Evolutionary conservation across 2,329 filamentous ascomycete genomes (phyloP).

Genomic region (Colletotrichum graminicola): DNA sequence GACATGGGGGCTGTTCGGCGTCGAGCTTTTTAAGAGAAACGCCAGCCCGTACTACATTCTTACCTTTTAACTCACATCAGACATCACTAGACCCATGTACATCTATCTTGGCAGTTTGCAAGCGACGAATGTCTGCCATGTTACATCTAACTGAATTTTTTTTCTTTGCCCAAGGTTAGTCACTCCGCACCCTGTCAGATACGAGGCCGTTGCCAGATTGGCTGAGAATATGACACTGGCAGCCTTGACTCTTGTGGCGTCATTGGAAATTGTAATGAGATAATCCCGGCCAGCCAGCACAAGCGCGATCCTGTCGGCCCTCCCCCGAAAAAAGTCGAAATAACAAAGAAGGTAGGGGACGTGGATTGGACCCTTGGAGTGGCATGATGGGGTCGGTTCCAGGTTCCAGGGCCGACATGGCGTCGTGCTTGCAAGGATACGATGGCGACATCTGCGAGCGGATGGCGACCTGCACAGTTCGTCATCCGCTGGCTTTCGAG

Average conservation of each 20-base stretch:
- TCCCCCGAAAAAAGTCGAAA: not conserved
- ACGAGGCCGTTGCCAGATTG: slow-evolving; percentile 12
- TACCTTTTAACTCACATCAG: not conserved
- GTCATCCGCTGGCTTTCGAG: slow-evolving; percentile 14
- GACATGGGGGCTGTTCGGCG: slow-evolving; percentile 2
- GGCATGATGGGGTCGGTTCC: slow-evolving; percentile 14
- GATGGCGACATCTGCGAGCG: slow-evolving; percentile 34
- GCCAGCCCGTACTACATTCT: not conserved
- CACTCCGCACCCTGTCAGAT: slow-evolving; percentile 12
- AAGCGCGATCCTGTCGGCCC: not conserved
- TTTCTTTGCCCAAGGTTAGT: not conserved
- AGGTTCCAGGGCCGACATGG: slow-evolving; percentile 18
- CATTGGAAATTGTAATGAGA: slow-evolving; percentile 23
- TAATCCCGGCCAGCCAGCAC: slow-evolving; percentile 11
- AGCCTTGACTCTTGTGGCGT: slow-evolving; percentile 24
- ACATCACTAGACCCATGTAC: not conserved
- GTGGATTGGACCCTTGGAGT: slow-evolving; percentile 1
- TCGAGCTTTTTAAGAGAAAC: slow-evolving; percentile 8
- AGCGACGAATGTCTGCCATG: slow-evolving; percentile 25
- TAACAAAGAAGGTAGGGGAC: not conserved
- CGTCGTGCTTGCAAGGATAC: slow-evolving; percentile 38
- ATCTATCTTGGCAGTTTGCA: not conserved
- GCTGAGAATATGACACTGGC: not conserved
- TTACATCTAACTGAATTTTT: not conserved
- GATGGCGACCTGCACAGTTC: slow-evolving; percentile 16